These are phyloP conservation scores for Pichia sp. DNA, from an alignment of 1,139 yeast species.

Conservation along the genomic window DNA sequence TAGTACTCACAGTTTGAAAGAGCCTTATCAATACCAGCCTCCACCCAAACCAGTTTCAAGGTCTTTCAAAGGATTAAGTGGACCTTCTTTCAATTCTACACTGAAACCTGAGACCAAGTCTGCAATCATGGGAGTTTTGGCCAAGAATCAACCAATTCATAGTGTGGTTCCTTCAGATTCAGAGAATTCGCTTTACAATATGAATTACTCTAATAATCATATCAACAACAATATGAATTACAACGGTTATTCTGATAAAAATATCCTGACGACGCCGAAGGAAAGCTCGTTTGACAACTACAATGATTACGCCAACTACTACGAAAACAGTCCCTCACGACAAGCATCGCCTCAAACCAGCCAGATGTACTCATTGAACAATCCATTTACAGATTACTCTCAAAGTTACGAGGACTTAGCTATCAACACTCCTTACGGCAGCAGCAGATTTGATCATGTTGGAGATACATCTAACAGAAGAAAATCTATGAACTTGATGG, in stretches of 20 bases:
- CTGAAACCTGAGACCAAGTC: slow-evolving; percentile 27
- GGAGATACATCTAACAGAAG: slow-evolving; percentile 7
- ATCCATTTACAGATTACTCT: slow-evolving; percentile 18
- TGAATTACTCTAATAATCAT: not conserved
- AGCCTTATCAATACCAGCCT: not conserved
- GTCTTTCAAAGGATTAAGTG: slow-evolving; percentile 59
- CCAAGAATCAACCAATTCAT: slow-evolving; percentile 5
- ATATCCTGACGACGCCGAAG: not conserved
- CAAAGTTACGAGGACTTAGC: slow-evolving; percentile 16
- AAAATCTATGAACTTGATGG: slow-evolving; percentile 17
- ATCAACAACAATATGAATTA: not conserved
- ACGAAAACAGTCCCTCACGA: slow-evolving; percentile 1
- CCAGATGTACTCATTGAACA: slow-evolving; percentile 10
- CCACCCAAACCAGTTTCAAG: slow-evolving; percentile 4
- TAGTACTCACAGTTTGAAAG: slow-evolving; percentile 9
- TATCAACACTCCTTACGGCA: not conserved
- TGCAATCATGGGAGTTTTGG: slow-evolving; percentile 28
- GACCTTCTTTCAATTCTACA: slow-evolving; percentile 44
- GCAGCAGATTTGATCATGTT: not conserved
- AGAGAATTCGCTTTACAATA: slow-evolving; percentile 16
- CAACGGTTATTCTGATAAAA: not conserved
- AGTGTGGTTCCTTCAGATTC: slow-evolving; percentile 20
- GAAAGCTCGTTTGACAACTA: not conserved
- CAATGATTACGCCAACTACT: slow-evolving; percentile 9
- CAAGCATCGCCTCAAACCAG: not conserved